Percentiles rank a stretch among this genome's conserved stretches.
Evolutionary conservation across 805 yeast genomes (phyloP).

Genomic region (Teunomyces tritomae): DNA sequence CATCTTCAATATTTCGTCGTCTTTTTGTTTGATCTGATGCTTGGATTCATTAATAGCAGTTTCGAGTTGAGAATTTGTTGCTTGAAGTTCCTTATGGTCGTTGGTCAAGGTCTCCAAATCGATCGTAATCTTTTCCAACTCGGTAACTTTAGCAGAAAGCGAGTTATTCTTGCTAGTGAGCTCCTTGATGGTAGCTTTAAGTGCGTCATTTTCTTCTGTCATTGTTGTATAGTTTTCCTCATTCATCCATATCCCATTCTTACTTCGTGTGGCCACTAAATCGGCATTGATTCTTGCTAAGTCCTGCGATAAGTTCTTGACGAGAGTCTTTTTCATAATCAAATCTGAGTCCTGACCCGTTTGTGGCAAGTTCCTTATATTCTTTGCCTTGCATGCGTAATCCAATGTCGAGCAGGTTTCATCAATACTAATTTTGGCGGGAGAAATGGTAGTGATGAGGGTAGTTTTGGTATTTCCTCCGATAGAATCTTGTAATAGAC

Average conservation of each 20-base stretch:
- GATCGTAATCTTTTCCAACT: neutral
- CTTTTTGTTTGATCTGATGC: conserved; percentile 1
- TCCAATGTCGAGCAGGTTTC: conserved; percentile 85
- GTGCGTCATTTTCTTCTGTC: conserved; percentile 25
- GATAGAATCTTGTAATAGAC: conserved; percentile 68
- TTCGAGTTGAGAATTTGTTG: conserved; percentile 1
- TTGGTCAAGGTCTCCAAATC: neutral
- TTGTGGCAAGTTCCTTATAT: conserved; percentile 63
- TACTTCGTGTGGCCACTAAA: conserved; percentile 56
- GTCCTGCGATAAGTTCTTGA: conserved; percentile 52
- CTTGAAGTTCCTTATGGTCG: neutral
- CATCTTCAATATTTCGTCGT: conserved; percentile 6
- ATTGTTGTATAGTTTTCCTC: conserved; percentile 48
- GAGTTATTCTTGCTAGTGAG: conserved; percentile 19
- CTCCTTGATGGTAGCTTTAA: conserved; percentile 21
- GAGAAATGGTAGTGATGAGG: conserved; percentile 82
- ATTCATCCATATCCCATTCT: conserved; percentile 66
- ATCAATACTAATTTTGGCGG: conserved; percentile 71
- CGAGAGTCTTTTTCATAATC: conserved; percentile 51
- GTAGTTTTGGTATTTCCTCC: conserved; percentile 90
- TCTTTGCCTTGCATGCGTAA: conserved; percentile 84
- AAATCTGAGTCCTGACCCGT: conserved; percentile 40
- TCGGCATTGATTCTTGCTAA: conserved; percentile 58
- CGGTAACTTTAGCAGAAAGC: neutral
- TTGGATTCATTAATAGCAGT: neutral